phyloP scores from a whole-genome alignment of 179 eudicot species.

The Beta lomatogona region DNA sequence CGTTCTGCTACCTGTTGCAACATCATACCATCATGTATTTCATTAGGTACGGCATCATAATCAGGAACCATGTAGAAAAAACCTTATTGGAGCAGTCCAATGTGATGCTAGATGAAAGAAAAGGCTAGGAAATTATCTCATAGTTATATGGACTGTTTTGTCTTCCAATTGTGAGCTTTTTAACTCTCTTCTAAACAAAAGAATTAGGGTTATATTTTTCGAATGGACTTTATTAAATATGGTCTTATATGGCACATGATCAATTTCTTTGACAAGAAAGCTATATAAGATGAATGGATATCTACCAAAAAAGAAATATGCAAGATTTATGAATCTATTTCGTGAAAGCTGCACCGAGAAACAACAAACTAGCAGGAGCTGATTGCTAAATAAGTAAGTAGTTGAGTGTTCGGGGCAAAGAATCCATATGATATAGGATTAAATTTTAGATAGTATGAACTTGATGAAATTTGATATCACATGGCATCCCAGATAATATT shows the following conservation, averaged over 20 bases:
- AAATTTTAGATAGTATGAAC: too few species aligned
- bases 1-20: constrained; percentile 88
- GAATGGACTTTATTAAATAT: neutral
- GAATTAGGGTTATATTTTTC: neutral
- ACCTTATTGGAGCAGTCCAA: too few species aligned
- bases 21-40: constrained; percentile 8
- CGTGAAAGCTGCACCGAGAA: neutral
- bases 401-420: too few species aligned
- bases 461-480: too few species aligned
- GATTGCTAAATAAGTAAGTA: neutral
- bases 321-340: neutral
- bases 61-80: neutral
- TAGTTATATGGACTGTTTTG: neutral
- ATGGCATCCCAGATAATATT: too few species aligned
- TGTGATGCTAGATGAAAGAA: neutral
- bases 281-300: neutral
- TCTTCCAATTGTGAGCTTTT: neutral
- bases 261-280: neutral
- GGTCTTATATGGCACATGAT: neutral
- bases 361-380: neutral
- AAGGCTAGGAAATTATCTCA: neutral
- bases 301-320: too few species aligned
- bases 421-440: too few species aligned
- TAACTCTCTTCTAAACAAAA: neutral
- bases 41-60: neutral